Percentiles rank a stretch among this genome's conserved stretches.
phyloP scores from a whole-genome alignment of 306 rosid species.

The Cicer pinnatifidum region DNA sequence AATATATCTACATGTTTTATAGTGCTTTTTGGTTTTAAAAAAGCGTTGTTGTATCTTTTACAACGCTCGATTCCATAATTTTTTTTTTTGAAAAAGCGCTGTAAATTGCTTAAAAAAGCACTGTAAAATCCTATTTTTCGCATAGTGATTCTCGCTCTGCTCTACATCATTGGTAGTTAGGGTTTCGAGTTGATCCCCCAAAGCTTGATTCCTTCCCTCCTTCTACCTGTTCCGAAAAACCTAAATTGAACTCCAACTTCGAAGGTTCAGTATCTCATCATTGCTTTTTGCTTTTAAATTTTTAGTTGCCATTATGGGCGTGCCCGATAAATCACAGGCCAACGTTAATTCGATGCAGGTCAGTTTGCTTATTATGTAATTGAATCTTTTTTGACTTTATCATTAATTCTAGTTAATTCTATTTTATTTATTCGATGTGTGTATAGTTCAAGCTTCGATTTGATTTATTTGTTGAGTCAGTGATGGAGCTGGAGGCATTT shows the following conservation, averaged over 20 bases:
- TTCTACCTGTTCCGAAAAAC: slow-evolving; percentile 55
- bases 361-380: slow-evolving; percentile 45
- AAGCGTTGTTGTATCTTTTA: no score
- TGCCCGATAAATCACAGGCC: slow-evolving; percentile 75
- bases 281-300: slow-evolving; percentile 28
- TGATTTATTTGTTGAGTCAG: slow-evolving; percentile 26
- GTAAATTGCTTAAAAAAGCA: no score
- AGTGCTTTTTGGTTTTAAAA: no score
- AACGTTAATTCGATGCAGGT: slow-evolving; percentile 87
- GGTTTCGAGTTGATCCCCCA: slow-evolving; percentile 63
- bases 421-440: not conserved
- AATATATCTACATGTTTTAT: no score
- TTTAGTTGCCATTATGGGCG: slow-evolving; percentile 69
- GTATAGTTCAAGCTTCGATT: slow-evolving; percentile 46
- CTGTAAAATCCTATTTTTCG: no score
- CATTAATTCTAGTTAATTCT: slow-evolving; percentile 45
- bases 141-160: not conserved
- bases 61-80: no score
- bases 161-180: slow-evolving; percentile 71
- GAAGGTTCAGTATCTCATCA: slow-evolving; percentile 39
- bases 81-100: no score
- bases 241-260: slow-evolving; percentile 53
- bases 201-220: slow-evolving; percentile 47
- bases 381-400: slow-evolving; percentile 43
- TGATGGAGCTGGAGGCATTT: slow-evolving; percentile 29